Conservation (phyloP, 2,329 filamentous ascomycete genomes). For the Aurifilum marmelostoma region DNA sequence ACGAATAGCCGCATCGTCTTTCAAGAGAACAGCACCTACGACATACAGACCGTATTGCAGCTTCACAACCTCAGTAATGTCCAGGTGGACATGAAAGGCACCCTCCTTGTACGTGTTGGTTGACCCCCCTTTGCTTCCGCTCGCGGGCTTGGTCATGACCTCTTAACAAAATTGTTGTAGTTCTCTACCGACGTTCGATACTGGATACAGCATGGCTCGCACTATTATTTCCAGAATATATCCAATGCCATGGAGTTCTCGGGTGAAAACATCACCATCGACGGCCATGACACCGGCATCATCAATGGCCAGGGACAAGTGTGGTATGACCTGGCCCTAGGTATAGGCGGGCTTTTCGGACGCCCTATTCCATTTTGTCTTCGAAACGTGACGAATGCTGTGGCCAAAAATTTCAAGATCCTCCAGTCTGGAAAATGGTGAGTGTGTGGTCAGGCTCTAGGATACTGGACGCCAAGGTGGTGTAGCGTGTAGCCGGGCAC, state of each 20-base stretch:
- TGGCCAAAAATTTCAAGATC: constrained; percentile 20
- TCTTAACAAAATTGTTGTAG: neutral
- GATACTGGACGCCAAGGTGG: no score
- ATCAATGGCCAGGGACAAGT: constrained; percentile 20
- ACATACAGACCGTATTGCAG: constrained; percentile 17
- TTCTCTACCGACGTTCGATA: constrained; percentile 20
- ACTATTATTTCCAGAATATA: constrained; percentile 23
- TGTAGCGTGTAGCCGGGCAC: neutral
- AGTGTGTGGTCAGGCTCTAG: neutral
- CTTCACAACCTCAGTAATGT: constrained; percentile 22
- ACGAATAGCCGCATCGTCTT: constrained; percentile 14
- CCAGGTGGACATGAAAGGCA: constrained; percentile 21
- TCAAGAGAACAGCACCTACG: constrained; percentile 16
- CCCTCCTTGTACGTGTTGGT: constrained; percentile 7
- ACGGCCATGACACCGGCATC: constrained; percentile 17
- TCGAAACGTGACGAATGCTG: constrained; percentile 15
- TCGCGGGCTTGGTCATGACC: neutral
- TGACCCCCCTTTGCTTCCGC: neutral
- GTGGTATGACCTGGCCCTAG: constrained; percentile 20
- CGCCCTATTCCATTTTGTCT: constrained; percentile 19
- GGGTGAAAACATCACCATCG: constrained; percentile 13
- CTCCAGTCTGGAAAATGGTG: constrained; percentile 22
- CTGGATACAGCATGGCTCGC: constrained; percentile 22
- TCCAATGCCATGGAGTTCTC: constrained; percentile 22
- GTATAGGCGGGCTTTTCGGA: constrained; percentile 18